phyloP scores from a whole-genome alignment of 2,329 filamentous ascomycete species.

The Trichoderma atrobrunneum region DNA sequence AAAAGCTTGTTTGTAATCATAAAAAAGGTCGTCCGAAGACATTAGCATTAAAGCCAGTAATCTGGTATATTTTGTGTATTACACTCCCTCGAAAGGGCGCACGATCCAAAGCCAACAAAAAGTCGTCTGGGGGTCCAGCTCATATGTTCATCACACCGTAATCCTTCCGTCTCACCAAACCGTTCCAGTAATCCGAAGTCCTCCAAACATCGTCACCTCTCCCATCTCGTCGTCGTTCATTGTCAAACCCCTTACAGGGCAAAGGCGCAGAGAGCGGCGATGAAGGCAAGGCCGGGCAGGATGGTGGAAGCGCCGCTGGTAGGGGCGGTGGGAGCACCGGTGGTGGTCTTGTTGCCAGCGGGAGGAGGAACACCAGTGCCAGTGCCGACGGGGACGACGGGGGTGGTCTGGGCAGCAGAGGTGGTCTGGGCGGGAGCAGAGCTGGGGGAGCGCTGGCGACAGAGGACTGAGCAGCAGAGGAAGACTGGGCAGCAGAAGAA shows the following conservation, averaged over 20 bases:
- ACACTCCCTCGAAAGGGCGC: constrained; percentile 14
- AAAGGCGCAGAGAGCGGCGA: constrained; percentile 33
- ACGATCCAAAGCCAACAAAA: constrained; percentile 20
- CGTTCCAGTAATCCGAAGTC: background rate
- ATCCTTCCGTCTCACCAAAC: background rate
- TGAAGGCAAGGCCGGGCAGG: constrained; percentile 33
- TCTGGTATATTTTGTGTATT: constrained; percentile 24
- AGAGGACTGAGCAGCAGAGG: background rate
- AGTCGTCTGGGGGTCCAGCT: constrained; percentile 12
- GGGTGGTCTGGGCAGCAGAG: constrained; percentile 10
- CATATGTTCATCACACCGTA: constrained; percentile 12
- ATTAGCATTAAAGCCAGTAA: constrained; percentile 26
- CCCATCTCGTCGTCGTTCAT: background rate
- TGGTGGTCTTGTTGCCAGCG: constrained; percentile 16
- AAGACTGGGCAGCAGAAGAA: background rate
- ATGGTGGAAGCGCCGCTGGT: constrained; percentile 33
- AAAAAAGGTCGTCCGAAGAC: constrained; percentile 12
- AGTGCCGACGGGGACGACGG: background rate
- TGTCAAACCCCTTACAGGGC: constrained; percentile 34
- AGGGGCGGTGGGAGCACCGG: constrained; percentile 18
- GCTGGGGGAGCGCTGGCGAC: background rate
- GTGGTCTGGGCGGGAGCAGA: background rate
- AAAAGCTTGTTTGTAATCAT: background rate
- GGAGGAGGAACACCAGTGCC: constrained; percentile 2
- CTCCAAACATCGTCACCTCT: background rate